Base-by-base conservation (phyloP, 208 protist genomes). In the Leishmania gerbilli region DNA sequence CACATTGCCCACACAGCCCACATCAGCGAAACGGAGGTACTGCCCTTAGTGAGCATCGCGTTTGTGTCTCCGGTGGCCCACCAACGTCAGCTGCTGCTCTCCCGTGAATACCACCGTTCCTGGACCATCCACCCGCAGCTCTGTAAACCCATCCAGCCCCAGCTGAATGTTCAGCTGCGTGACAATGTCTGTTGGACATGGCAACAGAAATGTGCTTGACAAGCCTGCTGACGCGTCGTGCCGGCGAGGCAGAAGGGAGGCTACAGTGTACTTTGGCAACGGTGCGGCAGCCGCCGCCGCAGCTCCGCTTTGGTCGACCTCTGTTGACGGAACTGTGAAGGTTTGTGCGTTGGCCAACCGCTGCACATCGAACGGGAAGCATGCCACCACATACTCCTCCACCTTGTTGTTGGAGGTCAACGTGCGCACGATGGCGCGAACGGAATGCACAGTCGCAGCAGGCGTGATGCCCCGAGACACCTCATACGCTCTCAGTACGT, bases 91-190 rank as follows among this genome's bases (percentile, higher is more conserved):
- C 80, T 86, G 86, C 79, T 95, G 91, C 80, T 95, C 90, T 0
- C 94, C 94, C 27, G 87, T 92, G 60, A 97, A 92, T 1, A 88
- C 90, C 45, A 96, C 90, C 56, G 83, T 81, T 47, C 92, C 92
- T 5, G 94, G 94, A 0, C 94, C 94, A 45, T 89, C 84, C 77
- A 96, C 92, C 31, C 85, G 84, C 55, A 97, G 84, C 83, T 85
- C 83, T 21, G 90, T 91, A 17, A 88, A 89, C 8, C 90, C 94
- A 58, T 97, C 94, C 77, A 96, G 86, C n/a, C 92, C 91, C 40
- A 96, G 84, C 27, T 88, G 91, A 24, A 95, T 82, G 76, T 94
- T 82, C 34, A 97, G 81, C 51, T 85, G 69, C 8, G 76, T 64
- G 45, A 74, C 91, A 2, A 96, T 81, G 75, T 96, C 94, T 21